Evolutionary conservation across 495 filamentous ascomycete species (phyloP).

Genomic region (Penicillium chermesinum): DNA sequence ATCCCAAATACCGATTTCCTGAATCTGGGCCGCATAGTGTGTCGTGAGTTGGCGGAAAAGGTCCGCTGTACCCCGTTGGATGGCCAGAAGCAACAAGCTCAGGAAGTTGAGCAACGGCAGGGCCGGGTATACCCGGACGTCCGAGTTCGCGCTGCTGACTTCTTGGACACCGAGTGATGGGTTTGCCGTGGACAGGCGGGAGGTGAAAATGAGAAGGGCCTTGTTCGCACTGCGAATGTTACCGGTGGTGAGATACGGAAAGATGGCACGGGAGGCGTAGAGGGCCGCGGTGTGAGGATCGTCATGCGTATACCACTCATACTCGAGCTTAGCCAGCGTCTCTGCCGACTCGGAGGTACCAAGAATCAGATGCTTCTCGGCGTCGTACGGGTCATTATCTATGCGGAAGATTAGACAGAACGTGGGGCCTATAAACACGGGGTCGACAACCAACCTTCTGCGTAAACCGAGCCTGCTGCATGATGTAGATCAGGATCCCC

Average conservation of each 20-base stretch:
- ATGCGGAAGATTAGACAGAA: conserved; percentile 11
- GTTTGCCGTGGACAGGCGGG: conserved; percentile 63
- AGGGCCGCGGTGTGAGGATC: conserved; percentile 83
- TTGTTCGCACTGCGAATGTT: conserved; percentile 87
- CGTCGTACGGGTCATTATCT: conserved; percentile 87
- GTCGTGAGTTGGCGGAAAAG: conserved; percentile 76
- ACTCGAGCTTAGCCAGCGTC: conserved; percentile 74
- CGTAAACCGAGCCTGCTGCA: conserved; percentile 80
- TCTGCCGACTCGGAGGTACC: conserved; percentile 87
- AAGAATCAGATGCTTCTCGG: conserved; percentile 82
- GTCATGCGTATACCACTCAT: conserved; percentile 87
- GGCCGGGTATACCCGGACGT: conserved; percentile 74
- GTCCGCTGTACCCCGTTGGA: conserved; percentile 74
- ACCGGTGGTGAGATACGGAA: conserved; percentile 86
- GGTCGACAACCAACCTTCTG: conserved; percentile 54
- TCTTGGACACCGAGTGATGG: conserved; percentile 68
- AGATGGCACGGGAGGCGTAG: conserved; percentile 82
- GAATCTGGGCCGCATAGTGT: conserved; percentile 74
- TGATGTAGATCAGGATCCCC: conserved; percentile 96
- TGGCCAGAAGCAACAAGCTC: conserved; percentile 70
- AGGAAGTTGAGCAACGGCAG: conserved; percentile 93
- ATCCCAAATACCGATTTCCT: conserved; percentile 72
- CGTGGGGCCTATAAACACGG: not conserved
- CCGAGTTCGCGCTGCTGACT: conserved; percentile 67
- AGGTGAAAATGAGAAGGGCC: conserved; percentile 73